A percentile compares a stretch with the other conserved stretches of the same genome.
These are phyloP conservation scores for Xanthoconium separans DNA, from an alignment of 1,284 basidiomycete genomes.

Conservation along the genomic window DNA sequence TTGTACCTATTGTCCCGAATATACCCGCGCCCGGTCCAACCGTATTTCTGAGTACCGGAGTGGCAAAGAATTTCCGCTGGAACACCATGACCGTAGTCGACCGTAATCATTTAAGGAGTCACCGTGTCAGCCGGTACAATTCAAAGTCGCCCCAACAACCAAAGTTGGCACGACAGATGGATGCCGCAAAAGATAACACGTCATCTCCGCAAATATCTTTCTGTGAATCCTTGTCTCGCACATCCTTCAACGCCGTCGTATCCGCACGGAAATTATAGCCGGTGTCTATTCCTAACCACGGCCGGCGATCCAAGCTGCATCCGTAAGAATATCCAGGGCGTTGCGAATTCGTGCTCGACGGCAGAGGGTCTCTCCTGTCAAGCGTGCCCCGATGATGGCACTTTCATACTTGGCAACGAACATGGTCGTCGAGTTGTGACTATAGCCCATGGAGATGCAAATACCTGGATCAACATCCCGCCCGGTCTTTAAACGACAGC, in stretches of 20 bases:
- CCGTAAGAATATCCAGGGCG: neutral
- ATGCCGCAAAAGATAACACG: neutral
- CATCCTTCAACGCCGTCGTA: no score
- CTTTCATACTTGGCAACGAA: neutral
- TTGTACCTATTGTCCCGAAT: constrained; percentile 21
- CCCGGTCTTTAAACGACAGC: neutral
- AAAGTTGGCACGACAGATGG: neutral
- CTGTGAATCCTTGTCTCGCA: neutral
- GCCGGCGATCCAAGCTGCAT: no score
- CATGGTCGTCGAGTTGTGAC: neutral
- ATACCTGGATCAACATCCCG: neutral
- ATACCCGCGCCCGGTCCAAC: constrained; percentile 32
- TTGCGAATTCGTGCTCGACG: neutral
- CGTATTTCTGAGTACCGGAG: constrained; percentile 12
- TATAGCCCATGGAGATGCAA: neutral
- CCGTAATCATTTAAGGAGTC: neutral
- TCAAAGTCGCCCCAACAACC: neutral
- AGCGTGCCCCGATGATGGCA: neutral
- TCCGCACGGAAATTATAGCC: neutral
- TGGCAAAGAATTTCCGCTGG: constrained; percentile 8
- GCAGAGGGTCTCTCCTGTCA: neutral
- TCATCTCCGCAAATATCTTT: neutral
- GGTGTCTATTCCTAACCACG: neutral
- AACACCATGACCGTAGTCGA: neutral
- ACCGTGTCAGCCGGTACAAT: neutral